These are phyloP conservation scores for Cyberlindnera nakhonratchasimensis DNA, from an alignment of 805 yeast genomes.

Conservation along the genomic window DNA sequence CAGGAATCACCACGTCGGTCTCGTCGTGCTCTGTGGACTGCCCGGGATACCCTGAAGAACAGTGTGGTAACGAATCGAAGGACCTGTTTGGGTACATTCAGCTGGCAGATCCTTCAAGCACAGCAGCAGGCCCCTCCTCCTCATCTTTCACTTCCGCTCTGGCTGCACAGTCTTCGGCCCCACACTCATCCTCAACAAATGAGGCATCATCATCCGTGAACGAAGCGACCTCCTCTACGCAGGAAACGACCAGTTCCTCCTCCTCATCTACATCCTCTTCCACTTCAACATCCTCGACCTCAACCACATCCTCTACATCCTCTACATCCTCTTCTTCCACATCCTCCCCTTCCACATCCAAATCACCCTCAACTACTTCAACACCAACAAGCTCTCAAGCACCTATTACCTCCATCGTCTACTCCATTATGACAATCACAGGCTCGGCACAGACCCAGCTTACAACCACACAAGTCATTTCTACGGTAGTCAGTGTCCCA, in stretches of 20 bases:
- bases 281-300: not conserved
- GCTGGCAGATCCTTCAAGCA: slow-evolving; percentile 4
- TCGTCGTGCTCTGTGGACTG: slow-evolving; percentile 35
- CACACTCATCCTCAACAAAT: not conserved
- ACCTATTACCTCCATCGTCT: slow-evolving; percentile 32
- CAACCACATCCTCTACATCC: slow-evolving; percentile 3
- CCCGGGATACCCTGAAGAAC: slow-evolving; percentile 43
- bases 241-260: not conserved
- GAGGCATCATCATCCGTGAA: not conserved
- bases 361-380: slow-evolving; percentile 24
- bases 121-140: slow-evolving; percentile 2
- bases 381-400: slow-evolving; percentile 11
- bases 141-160: too few relatives aligned
- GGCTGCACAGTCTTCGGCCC: too few relatives aligned
- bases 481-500: slow-evolving; percentile 25
- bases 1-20: slow-evolving; percentile 37
- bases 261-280: not conserved
- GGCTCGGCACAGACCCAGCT: slow-evolving; percentile 30
- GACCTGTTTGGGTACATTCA: slow-evolving; percentile 55
- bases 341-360: not conserved
- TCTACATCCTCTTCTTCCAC: slow-evolving; percentile 14
- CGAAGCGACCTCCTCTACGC: not conserved
- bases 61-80: slow-evolving; percentile 39
- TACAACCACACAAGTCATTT: slow-evolving; percentile 26
- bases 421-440: slow-evolving; percentile 34